Evolutionary conservation across 2,329 filamentous ascomycete species (phyloP), one percentile per base, ranked within the genome.

Genomic region (Teratosphaeria zuluensis): DNA sequence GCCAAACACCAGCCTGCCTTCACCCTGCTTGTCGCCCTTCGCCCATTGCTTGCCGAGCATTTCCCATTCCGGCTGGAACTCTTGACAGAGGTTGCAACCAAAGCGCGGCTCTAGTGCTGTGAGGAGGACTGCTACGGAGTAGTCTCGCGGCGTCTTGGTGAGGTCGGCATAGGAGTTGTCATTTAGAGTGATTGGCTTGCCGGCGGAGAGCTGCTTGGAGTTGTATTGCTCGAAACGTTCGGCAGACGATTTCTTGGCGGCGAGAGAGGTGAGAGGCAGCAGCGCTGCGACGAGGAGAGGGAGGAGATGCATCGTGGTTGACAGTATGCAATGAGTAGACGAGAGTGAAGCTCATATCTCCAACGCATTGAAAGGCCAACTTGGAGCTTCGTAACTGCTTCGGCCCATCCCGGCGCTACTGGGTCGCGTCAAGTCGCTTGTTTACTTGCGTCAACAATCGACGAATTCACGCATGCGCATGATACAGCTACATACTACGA

Each of bases 11-110:
- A 95, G 68, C 62, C 87, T 82, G 31, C 85, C 87, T 64, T 89
- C 81, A 56, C 80, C 87, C 60, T 83, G 78, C 77, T 87, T 90
- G 74, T 95, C 89, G 7, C 89, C 91, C 73, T 88, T 90, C 62
- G 81, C 80, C 94, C 94, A 99, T 75, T 89, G 94, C 74, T 85
- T 89, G 57, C 84, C 84, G 57, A 99, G 77, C 57, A 97, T 75
- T 58, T 95, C 89, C 88, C 91, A 99, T 76, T 99, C 94, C 1
- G 92, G 88, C 73, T 96, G 89, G 74, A 99, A 96, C 56, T 95
- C 90, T 56, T 85, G 83, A 74, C 94, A 99, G 54, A 97, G 79
- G 64, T 85, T 79, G 73, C 94, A 99, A 61, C 88, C 89, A 71
- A 89, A 96, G 59, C 90, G 84, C 33, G 85, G 70, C 65, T 96